phyloP scores from a whole-genome alignment of 2,329 filamentous ascomycete species.

The Scytalidium lignicola region DNA sequence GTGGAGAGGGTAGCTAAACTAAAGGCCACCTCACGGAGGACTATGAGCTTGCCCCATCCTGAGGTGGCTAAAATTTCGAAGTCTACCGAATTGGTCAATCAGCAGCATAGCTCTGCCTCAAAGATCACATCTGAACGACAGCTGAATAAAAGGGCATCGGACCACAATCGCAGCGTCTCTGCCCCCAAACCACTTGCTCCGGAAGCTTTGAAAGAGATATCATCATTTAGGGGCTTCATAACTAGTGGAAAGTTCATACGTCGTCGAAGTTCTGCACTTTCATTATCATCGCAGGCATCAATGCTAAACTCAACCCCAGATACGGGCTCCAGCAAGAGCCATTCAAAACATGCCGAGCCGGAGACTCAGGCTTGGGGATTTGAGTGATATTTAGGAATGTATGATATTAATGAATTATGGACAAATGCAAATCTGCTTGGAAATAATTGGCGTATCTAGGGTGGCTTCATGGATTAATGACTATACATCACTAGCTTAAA shows the following conservation, averaged over 20 bases:
- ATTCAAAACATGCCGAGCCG: slow-evolving; percentile 5
- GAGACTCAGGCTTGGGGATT: slow-evolving; percentile 11
- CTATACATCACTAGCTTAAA: neutral
- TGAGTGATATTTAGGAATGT: neutral
- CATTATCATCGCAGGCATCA: neutral
- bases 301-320: slow-evolving; percentile 7
- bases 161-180: neutral
- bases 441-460: neutral
- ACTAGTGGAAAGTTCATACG: slow-evolving; percentile 3
- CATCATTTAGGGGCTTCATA: neutral
- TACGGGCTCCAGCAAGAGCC: slow-evolving; percentile 9
- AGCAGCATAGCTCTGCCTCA: neutral
- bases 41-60: neutral
- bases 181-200: neutral
- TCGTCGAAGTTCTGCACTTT: slow-evolving; percentile 19
- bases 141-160: neutral
- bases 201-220: neutral
- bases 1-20: neutral
- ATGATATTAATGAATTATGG: neutral
- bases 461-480: neutral
- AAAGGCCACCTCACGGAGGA: neutral
- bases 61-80: neutral
- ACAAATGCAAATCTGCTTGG: neutral
- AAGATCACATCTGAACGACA: neutral
- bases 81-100: neutral